A percentile compares a stretch with the other conserved stretches of the same genome.
Conservation (phyloP, 1,139 yeast species). For the Blastobotrys petasosporus region DNA sequence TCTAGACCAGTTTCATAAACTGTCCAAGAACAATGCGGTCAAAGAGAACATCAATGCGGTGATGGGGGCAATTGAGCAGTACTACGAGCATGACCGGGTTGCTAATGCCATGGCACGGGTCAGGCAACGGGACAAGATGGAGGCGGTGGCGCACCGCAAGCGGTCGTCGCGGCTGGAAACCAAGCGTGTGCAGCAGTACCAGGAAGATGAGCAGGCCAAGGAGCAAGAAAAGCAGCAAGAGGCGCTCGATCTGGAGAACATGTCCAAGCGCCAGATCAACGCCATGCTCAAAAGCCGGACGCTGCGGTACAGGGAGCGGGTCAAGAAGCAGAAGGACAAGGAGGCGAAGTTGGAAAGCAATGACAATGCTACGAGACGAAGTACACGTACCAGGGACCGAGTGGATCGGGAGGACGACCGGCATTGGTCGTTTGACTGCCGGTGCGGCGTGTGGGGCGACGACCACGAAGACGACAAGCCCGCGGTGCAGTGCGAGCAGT, state of each 20-base stretch:
- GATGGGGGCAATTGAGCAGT: constrained; percentile 30
- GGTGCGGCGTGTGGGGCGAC: constrained; percentile 37
- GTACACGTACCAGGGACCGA: constrained; percentile 2
- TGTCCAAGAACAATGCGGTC: constrained; percentile 13
- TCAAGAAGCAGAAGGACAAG: constrained; percentile 11
- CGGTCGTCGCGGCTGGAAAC: constrained; percentile 30
- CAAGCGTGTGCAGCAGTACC: constrained; percentile 19
- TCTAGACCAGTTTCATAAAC: constrained; percentile 28
- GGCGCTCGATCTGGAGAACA: constrained; percentile 13
- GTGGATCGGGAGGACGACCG: constrained; percentile 6
- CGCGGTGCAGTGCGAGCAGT: constrained; percentile 36
- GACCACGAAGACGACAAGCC: constrained; percentile 38
- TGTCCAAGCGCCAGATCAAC: constrained; percentile 12
- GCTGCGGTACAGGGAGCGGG: constrained; percentile 11
- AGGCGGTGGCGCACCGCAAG: constrained; percentile 28
- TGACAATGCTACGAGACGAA: constrained; percentile 1
- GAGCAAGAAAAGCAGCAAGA: constrained; percentile 17
- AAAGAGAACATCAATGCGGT: constrained; percentile 18
- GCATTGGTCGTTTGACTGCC: constrained; percentile 39
- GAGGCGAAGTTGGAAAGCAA: constrained; percentile 2
- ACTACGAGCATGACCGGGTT: constrained; percentile 25
- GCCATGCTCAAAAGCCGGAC: constrained; percentile 11
- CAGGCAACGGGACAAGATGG: constrained; percentile 22
- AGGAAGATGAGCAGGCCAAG: constrained; percentile 20
- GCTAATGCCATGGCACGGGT: constrained; percentile 23